Base-by-base conservation (phyloP, 768 basidiomycete genomes). In the Lactifluus rugatus region DNA sequence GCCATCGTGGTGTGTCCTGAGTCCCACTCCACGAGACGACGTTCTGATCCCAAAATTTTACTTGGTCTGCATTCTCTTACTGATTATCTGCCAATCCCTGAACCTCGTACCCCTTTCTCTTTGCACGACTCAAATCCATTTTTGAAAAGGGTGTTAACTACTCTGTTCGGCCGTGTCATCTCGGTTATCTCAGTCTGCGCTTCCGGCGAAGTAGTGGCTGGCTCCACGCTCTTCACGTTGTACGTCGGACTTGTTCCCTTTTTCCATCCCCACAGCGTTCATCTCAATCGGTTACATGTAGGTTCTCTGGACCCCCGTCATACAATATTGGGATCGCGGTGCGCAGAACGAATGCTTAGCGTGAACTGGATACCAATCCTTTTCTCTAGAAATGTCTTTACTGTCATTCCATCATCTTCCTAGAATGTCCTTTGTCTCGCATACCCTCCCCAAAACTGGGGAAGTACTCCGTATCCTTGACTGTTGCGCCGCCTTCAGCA, bases 321-420 rank as follows among this genome's bases (percentile, higher is more conserved):
- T 92, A 80, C 90, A 92, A 70, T 89, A 83, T 68, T 89, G 88
- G 0, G 90, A 94, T 67, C 74, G 85, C 65, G 81, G 81, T 80
- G 62, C 58, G 73, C 66, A 45, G 3, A 54, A 44, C 21, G 10
- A 14, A 5, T 23, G 46, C 17, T 39, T 11, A 17, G 41, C 42
- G 19, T 50, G 46, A 21, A 54, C 17, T 54, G 21, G 7, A 61
- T 8, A 41, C 13, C 57, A 52, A 34, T 56, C n/a, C 52, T 5
- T 58, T 36, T 52, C 25, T 62, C 16, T 64, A 84, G 89, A 90
- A 70, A 93, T 95, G 91, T 86, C 85, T 1, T 78, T 83, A 65
- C 75, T 93, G 52, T 87, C 91, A 10, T 90, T 89, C 72, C 82
- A 93, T 59, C 93, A 95, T 66, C 72, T 96, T 2, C 76, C 97